Evolutionary conservation across 106 monocot genomes (phyloP).

Genomic region (Allium cepa): DNA sequence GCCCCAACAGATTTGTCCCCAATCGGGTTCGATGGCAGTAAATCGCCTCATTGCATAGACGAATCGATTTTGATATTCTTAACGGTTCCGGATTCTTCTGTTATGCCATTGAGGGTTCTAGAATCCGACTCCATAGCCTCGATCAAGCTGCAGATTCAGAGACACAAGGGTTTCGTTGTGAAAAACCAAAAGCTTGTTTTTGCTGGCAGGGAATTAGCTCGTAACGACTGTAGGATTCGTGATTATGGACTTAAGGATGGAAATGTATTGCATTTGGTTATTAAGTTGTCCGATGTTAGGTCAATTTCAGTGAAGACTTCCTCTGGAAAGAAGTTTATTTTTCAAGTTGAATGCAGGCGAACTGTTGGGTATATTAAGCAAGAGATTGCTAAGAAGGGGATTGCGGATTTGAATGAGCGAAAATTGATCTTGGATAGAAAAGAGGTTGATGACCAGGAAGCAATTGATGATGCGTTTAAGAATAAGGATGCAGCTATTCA

Average conservation of each 20-base stretch:
- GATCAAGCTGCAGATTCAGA: constrained; percentile 74
- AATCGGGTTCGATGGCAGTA: constrained; percentile 20
- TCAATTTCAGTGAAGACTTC: constrained; percentile 51
- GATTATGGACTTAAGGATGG: constrained; percentile 74
- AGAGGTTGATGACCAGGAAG: constrained; percentile 54
- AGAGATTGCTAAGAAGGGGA: constrained; percentile 45
- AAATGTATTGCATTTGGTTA: constrained; percentile 61
- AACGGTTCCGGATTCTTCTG: constrained; percentile 36
- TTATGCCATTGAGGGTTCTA: constrained; percentile 50
- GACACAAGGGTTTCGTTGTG: constrained; percentile 51
- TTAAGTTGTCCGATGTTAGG: constrained; percentile 47
- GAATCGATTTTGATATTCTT: constrained; percentile 67
- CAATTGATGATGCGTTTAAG: constrained; percentile 47
- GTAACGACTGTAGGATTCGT: constrained; percentile 40
- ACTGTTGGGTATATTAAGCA: constrained; percentile 62
- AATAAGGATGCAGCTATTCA: constrained; percentile 46
- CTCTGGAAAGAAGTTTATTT: constrained; percentile 51
- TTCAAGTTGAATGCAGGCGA: constrained; percentile 37
- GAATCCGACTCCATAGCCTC: constrained; percentile 73
- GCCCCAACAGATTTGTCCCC: constrained; percentile 26
- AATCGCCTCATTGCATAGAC: constrained; percentile 23
- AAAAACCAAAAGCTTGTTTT: constrained; percentile 81
- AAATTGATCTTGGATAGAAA: constrained; percentile 55
- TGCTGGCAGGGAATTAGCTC: constrained; percentile 63
- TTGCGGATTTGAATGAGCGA: constrained; percentile 27